A percentile compares a stretch with the other conserved stretches of the same genome.
Evolutionary conservation across 2,329 filamentous ascomycete species (phyloP).

Genomic region (Dactylellina parvicollis): DNA sequence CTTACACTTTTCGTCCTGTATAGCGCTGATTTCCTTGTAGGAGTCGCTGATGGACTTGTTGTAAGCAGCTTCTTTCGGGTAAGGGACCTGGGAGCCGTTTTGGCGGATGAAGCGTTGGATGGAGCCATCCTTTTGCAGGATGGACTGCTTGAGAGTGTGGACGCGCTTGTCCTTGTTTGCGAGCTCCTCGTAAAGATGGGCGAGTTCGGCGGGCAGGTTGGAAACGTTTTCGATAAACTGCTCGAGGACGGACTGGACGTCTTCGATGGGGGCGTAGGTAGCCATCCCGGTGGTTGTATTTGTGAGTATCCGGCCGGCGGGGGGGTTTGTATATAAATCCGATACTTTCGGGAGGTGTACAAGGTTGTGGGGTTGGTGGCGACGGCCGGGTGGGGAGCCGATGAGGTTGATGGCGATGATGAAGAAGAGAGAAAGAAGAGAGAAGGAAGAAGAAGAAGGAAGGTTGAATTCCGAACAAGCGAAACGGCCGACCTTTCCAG

Average conservation of each 20-base stretch:
- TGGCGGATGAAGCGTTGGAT: conserved; percentile 84
- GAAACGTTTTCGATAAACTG: conserved; percentile 58
- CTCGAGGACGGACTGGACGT: conserved; percentile 58
- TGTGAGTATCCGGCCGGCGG: not conserved
- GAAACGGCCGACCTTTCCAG: no score
- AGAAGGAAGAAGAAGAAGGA: not conserved
- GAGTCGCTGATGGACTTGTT: conserved; percentile 74
- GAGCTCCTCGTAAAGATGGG: conserved; percentile 84
- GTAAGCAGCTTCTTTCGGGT: conserved; percentile 78
- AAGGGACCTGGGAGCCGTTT: conserved; percentile 76
- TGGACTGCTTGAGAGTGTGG: conserved; percentile 73
- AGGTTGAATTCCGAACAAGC: not conserved
- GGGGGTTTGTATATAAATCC: not conserved
- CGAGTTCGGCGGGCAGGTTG: conserved; percentile 83
- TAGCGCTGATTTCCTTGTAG: conserved; percentile 73
- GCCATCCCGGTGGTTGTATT: conserved; percentile 14
- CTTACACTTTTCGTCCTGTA: conserved; percentile 79
- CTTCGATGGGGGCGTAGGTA: conserved; percentile 54
- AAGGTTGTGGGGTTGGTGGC: not conserved
- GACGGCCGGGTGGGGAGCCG: not conserved
- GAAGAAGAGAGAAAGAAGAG: conserved; percentile 1
- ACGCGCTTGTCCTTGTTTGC: conserved; percentile 80
- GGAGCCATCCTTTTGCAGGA: conserved; percentile 76
- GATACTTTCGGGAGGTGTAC: not conserved
- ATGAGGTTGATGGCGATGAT: conserved; percentile 15